Evolutionary conservation across 2,329 filamentous ascomycete species (phyloP).

Genomic region (Coniella lustricola): DNA sequence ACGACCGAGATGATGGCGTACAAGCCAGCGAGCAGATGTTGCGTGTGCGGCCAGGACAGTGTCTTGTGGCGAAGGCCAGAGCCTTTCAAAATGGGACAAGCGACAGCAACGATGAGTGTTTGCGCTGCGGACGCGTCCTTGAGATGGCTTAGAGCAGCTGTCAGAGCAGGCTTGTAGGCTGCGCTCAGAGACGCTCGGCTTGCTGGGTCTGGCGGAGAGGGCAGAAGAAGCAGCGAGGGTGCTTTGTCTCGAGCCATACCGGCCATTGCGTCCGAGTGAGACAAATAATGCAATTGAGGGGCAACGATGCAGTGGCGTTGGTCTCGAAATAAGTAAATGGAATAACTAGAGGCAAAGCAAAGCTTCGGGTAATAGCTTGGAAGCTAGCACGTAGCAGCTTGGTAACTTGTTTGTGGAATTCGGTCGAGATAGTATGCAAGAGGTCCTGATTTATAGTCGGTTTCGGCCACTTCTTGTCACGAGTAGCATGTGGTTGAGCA

Average conservation of each 20-base stretch:
- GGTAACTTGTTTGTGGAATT: no score
- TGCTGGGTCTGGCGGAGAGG: conserved; percentile 53
- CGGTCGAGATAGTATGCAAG: no score
- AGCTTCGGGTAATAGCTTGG: no score
- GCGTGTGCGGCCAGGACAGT: conserved; percentile 58
- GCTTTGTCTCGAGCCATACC: conserved; percentile 22
- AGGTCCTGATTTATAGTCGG: no score
- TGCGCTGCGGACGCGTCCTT: conserved; percentile 30
- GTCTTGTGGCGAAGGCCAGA: conserved; percentile 42
- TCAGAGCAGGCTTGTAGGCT: conserved; percentile 54
- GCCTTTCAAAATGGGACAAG: conserved; percentile 53
- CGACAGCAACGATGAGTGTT: conserved; percentile 49
- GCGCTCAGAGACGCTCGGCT: conserved; percentile 44
- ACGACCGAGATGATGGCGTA: conserved; percentile 72
- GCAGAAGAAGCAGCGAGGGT: conserved; percentile 55
- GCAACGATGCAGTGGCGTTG: background rate
- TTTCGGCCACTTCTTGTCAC: no score
- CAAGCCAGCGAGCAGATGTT: conserved; percentile 66
- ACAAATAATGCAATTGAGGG: no score
- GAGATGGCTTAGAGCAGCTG: conserved; percentile 44
- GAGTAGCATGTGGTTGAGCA: no score
- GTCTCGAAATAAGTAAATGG: background rate
- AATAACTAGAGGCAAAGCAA: no score
- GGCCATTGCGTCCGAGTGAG: background rate
- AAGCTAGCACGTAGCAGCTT: no score